phyloP scores from a whole-genome alignment of 768 basidiomycete genomes.

The Butyriboletus loyo region DNA sequence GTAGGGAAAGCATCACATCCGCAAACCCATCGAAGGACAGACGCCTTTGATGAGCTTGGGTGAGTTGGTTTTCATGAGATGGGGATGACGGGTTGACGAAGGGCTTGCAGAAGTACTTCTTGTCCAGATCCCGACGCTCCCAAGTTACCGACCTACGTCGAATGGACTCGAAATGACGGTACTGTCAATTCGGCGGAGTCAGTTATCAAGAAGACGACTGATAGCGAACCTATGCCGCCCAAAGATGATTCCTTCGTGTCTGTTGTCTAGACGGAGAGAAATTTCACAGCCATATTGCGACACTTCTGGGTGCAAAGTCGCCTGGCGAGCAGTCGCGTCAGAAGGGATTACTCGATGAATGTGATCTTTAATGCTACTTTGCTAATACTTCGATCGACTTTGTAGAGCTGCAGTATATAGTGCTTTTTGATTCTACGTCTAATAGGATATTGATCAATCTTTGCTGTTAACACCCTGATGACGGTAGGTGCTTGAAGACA shows the following conservation, averaged over 20 bases:
- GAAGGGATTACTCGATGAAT: neutral
- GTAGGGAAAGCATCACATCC: constrained; percentile 14
- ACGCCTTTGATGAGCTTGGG: constrained; percentile 18
- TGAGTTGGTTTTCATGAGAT: constrained; percentile 2
- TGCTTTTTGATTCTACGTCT: constrained; percentile 12
- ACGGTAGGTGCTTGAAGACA: neutral
- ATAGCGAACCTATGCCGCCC: neutral
- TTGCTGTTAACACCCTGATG: neutral
- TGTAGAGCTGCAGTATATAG: constrained; percentile 7
- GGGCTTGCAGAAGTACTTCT: constrained; percentile 9
- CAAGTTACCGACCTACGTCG: constrained; percentile 19
- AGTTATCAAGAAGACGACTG: constrained; percentile 1
- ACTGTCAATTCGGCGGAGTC: constrained; percentile 4
- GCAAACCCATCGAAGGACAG: constrained; percentile 8
- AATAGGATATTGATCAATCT: neutral
- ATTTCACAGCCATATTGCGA: neutral
- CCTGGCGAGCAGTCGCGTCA: neutral
- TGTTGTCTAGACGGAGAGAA: constrained; percentile 7
- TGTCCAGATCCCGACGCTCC: constrained; percentile 2
- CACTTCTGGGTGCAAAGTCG: neutral
- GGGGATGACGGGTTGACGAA: neutral
- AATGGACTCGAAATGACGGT: constrained; percentile 5
- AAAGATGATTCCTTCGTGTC: constrained; percentile 2
- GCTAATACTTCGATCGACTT: neutral
- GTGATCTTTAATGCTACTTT: neutral